These are phyloP conservation scores for Circinella umbellata DNA, from an alignment of 371 early-diverging fungal genomes.

Conservation along the genomic window DNA sequence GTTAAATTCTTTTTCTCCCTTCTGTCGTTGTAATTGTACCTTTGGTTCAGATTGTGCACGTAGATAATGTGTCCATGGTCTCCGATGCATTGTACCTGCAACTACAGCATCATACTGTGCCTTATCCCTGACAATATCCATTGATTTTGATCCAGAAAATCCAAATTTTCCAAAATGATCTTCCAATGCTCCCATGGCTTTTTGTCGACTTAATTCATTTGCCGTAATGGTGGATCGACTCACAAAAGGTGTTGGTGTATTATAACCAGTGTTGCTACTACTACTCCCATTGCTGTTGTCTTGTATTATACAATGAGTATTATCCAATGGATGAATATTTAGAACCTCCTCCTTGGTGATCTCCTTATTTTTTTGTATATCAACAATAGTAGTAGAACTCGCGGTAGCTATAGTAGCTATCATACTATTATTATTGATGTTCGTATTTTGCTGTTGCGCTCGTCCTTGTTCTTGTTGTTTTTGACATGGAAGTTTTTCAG, in stretches of 20 bases:
- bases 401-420: not conserved
- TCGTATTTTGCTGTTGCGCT: not conserved
- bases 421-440: constrained; percentile 1
- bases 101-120: constrained; percentile 42
- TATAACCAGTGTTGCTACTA: not conserved
- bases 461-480: not conserved
- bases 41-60: constrained; percentile 24
- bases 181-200: constrained; percentile 37
- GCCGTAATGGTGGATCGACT: constrained; percentile 1
- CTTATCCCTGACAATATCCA: constrained; percentile 34
- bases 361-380: not conserved
- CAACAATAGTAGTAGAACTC: not conserved
- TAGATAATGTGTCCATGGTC: constrained; percentile 29
- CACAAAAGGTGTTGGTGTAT: not conserved
- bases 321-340: not conserved
- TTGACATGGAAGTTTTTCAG: constrained; percentile 5
- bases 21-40: not conserved
- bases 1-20: not conserved
- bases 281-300: not conserved
- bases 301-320: not conserved
- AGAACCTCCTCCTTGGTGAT: not conserved
- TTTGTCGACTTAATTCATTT: constrained; percentile 28
- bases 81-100: constrained; percentile 28
- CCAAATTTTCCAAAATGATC: constrained; percentile 24
- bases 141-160: constrained; percentile 12